Percentiles rank a stretch among this genome's conserved stretches.
phyloP scores from a whole-genome alignment of 306 rosid genomes.

The Vigna reflexopilosa region DNA sequence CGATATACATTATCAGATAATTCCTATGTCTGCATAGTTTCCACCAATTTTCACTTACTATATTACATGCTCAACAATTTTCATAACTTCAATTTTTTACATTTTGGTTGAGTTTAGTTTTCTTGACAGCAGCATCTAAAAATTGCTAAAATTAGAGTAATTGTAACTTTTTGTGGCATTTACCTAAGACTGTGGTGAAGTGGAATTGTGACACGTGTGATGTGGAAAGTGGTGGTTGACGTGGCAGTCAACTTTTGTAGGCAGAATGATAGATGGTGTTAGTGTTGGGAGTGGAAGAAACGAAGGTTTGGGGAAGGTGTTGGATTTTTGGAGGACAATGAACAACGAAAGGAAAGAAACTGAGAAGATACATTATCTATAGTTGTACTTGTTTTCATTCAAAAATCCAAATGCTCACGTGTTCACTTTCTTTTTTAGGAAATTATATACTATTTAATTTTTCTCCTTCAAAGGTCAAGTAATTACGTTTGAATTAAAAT shows the following conservation, averaged over 20 bases:
- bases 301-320: constrained; percentile 1
- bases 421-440: neutral
- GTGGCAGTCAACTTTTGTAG: constrained; percentile 8
- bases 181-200: neutral
- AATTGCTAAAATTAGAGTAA: no score
- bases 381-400: constrained; percentile 3
- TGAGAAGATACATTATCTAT: neutral
- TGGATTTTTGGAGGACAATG: constrained; percentile 24
- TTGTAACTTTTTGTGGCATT: neutral
- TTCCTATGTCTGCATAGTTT: no score
- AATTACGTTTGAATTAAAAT: no score
- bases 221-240: neutral
- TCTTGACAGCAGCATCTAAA: no score
- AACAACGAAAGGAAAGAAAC: neutral
- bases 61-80: no score
- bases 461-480: neutral
- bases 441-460: neutral
- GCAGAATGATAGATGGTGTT: neutral
- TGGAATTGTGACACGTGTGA: constrained; percentile 34
- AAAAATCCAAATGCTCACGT: constrained; percentile 13
- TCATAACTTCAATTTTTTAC: no score
- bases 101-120: no score
- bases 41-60: neutral
- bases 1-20: neutral
- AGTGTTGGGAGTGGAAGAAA: neutral